phyloP scores from a whole-genome alignment of 306 rosid genomes.

The Prinsepia uniflora region DNA sequence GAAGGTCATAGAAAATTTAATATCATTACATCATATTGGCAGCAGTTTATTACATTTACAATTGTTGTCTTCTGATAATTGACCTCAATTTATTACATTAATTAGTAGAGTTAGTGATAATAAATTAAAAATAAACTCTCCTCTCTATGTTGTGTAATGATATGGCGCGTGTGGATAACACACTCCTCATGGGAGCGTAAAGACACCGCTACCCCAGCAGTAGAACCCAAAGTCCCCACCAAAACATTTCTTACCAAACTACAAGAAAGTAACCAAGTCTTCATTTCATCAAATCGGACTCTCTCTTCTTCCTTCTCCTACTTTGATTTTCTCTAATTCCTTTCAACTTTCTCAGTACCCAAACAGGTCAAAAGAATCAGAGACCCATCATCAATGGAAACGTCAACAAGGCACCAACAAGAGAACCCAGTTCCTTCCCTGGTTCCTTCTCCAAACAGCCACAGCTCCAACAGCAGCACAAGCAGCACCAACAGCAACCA shows the following conservation, averaged over 20 bases:
- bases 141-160: not conserved
- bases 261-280: constrained; percentile 24
- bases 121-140: not conserved
- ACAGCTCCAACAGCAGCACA: constrained; percentile 28
- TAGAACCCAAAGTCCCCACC: constrained; percentile 28
- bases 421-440: constrained; percentile 16
- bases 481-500: constrained; percentile 36
- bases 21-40: too few relatives aligned
- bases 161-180: not conserved
- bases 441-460: constrained; percentile 34
- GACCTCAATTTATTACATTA: not conserved
- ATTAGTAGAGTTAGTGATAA: not conserved
- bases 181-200: constrained; percentile 34
- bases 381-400: constrained; percentile 44
- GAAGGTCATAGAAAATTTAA: too few relatives aligned
- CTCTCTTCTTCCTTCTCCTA: constrained; percentile 15
- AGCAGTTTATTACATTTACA: not conserved
- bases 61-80: not conserved
- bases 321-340: not conserved
- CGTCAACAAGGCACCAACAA: constrained; percentile 35
- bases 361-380: not conserved
- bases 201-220: not conserved
- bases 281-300: constrained; percentile 1
- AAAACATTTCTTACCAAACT: constrained; percentile 51
- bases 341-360: not conserved